Base-by-base conservation (phyloP, 768 basidiomycete species). In the Termitomyces sp. region DNA sequence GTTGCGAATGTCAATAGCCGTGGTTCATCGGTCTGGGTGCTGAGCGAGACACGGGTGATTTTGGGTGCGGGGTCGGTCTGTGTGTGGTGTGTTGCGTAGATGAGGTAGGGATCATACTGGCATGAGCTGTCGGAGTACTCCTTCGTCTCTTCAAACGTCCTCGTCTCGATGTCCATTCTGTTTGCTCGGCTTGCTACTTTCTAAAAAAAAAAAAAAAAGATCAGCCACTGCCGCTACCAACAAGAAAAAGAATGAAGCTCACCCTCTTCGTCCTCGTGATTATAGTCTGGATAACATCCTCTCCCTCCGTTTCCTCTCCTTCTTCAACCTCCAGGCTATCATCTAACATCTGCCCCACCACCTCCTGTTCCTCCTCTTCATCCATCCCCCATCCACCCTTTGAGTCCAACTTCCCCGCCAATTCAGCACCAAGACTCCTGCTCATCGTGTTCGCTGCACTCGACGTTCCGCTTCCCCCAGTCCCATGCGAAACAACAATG, bases 211-310 rank as follows among this genome's bases (percentile, higher is more conserved):
- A 66, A 49, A 65, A 46, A 19, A 19, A 10, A 51, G 57, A 58
- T 61, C 22, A 54, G 45, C n/a, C 52, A 53, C 50, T 56, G 26
- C 8, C 30, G 38, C 54, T 22, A 17, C 2, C 21, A 47, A 44
- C 62, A 35, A 62, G 57, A 41, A 34, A 34, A 34, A 44, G 58
- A 10, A 22, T 45, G 5, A 11, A 12, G 64, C 73, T 24, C 64
- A 87, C 87, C 75, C 87, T 77, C 70, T 87, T 90, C 64, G 83
- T 88, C 56, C 90, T 75, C 1, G 91, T 93, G 61, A 95, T 93
- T 60, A 95, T 93, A 3, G 92, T 93, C 69, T 94, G 87, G 56
- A 89, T 82, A 40, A 88, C 82, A 63, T 89, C 87, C 62, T 88
- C 87, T 19, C 77, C 83, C 51, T 87, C 88, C 2, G 82, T 81